These are phyloP conservation scores for Pseudonitzschia pungens DNA, from an alignment of 108 stramenopile species.

Conservation along the genomic window DNA sequence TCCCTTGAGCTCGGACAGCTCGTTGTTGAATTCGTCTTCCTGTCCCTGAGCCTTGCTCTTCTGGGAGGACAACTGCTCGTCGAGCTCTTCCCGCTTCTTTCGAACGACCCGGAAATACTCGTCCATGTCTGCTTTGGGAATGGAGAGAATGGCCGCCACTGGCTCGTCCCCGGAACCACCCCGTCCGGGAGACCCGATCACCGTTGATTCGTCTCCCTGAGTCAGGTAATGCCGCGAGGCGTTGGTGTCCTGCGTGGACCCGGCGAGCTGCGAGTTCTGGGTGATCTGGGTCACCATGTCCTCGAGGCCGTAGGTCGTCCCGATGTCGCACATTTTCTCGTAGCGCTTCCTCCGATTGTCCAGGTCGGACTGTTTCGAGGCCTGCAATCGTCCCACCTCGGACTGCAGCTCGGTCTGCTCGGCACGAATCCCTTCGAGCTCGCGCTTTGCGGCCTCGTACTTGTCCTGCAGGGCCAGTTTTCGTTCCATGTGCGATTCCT, in stretches of 20 bases:
- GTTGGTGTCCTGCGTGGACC: conserved; percentile 41
- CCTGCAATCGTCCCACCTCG: conserved; percentile 59
- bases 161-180: background rate
- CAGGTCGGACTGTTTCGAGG: conserved; percentile 50
- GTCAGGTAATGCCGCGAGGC: conserved; percentile 7
- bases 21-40: conserved; percentile 61
- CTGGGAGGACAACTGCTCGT: conserved; percentile 36
- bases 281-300: conserved; percentile 26
- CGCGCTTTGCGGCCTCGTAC: conserved; percentile 26
- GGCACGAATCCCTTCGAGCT: conserved; percentile 37
- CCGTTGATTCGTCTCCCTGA: conserved; percentile 17
- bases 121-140: conserved; percentile 65
- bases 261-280: conserved; percentile 19
- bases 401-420: conserved; percentile 40
- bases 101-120: conserved; percentile 52
- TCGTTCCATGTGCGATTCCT: conserved; percentile 38
- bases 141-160: conserved; percentile 28
- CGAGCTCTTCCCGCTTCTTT: conserved; percentile 46
- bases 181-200: background rate
- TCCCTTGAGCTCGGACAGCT: conserved; percentile 61
- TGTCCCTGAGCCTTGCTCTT: conserved; percentile 33
- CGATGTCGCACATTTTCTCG: conserved; percentile 68
- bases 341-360: conserved; percentile 47
- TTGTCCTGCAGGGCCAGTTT: conserved; percentile 29
- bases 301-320: conserved; percentile 51